A percentile compares a stretch with the other conserved stretches of the same genome.
Evolutionary conservation across 345 rosid genomes (phyloP).

Genomic region (Populus deltoides): DNA sequence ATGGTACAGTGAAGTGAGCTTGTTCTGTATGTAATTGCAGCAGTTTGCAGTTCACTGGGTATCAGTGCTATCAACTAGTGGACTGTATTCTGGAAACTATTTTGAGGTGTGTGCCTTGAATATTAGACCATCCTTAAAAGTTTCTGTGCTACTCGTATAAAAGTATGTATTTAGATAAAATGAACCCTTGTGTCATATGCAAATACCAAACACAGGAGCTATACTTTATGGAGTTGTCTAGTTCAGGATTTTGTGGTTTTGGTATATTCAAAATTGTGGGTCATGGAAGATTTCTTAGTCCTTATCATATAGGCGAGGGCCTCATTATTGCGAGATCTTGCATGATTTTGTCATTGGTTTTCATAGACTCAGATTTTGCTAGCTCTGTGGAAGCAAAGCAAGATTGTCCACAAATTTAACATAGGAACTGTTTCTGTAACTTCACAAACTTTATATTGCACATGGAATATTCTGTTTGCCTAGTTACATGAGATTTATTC

Average conservation of each 20-base stretch:
- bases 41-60: neutral
- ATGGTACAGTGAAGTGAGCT: neutral
- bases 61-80: neutral
- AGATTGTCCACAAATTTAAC: neutral
- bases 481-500: conserved; percentile 43
- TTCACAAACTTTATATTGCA: conserved; percentile 28
- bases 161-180: neutral
- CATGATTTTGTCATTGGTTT: neutral
- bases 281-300: neutral
- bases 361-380: conserved; percentile 10
- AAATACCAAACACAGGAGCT: neutral
- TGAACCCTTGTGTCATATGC: neutral
- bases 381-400: neutral
- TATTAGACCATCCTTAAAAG: neutral
- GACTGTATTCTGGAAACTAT: neutral
- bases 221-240: neutral
- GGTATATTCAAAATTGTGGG: neutral
- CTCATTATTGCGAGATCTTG: neutral
- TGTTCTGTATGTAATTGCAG: neutral
- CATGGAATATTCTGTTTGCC: conserved; percentile 41
- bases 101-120: neutral
- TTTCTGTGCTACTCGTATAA: neutral
- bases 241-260: neutral
- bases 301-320: neutral
- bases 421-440: conserved; percentile 16